phyloP scores from a whole-genome alignment of 2,329 filamentous ascomycete species.

The Metarhizium robertsii region DNA sequence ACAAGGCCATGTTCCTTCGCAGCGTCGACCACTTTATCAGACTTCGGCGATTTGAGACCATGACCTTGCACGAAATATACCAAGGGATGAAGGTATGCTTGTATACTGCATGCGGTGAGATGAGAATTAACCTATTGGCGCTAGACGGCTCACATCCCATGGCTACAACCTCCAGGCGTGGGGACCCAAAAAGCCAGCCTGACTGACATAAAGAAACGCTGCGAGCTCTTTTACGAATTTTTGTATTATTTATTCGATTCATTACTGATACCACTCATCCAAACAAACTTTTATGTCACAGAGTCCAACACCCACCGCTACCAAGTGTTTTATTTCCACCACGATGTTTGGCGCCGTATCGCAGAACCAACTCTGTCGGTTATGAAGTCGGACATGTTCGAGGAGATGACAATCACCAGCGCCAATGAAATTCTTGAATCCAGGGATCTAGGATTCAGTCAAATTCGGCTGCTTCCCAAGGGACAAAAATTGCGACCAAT shows the following conservation, averaged over 20 bases:
- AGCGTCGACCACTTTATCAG: constrained; percentile 70
- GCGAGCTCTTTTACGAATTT: constrained; percentile 73
- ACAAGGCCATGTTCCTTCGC: constrained; percentile 51
- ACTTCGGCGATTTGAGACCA: constrained; percentile 70
- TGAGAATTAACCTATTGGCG: neutral
- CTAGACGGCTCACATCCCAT: constrained; percentile 59
- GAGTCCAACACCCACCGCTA: constrained; percentile 77
- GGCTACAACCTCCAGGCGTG: constrained; percentile 55
- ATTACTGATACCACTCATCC: constrained; percentile 75
- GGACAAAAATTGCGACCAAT: constrained; percentile 68
- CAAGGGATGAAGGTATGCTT: constrained; percentile 64
- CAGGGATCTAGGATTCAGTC: constrained; percentile 64
- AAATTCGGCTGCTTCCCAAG: constrained; percentile 78
- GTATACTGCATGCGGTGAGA: neutral
- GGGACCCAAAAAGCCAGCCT: constrained; percentile 48
- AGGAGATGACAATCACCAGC: constrained; percentile 55
- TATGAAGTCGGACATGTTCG: constrained; percentile 66
- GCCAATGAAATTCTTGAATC: constrained; percentile 50
- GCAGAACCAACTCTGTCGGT: constrained; percentile 61
- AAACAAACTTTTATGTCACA: constrained; percentile 87
- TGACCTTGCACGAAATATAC: constrained; percentile 68
- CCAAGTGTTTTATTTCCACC: constrained; percentile 84
- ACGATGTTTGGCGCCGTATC: constrained; percentile 79
- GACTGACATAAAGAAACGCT: constrained; percentile 66
- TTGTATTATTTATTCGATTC: constrained; percentile 93